phyloP scores from a whole-genome alignment of 177 flowering plant genomes.

The Vitis hybrid region DNA sequence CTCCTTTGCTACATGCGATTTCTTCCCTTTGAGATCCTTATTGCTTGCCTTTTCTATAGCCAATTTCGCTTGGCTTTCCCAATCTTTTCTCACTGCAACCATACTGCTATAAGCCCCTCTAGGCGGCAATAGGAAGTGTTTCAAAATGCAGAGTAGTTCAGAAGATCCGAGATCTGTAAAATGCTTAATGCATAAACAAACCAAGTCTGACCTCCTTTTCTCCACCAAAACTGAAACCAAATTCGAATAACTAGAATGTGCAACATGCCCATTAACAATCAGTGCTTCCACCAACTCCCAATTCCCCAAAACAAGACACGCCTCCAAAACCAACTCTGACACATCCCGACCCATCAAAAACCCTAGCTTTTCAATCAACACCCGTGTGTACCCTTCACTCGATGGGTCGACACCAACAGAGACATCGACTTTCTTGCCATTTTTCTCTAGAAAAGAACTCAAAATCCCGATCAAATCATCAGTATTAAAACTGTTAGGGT shows the following conservation, averaged over 20 bases:
- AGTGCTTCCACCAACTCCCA: constrained; percentile 67
- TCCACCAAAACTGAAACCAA: constrained; percentile 43
- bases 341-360: constrained; percentile 52
- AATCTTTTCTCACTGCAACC: constrained; percentile 51
- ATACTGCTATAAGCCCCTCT: constrained; percentile 33
- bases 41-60: constrained; percentile 49
- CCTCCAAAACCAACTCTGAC: constrained; percentile 49
- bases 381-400: constrained; percentile 21
- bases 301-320: constrained; percentile 49
- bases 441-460: constrained; percentile 45
- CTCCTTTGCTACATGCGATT: constrained; percentile 40
- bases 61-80: constrained; percentile 65
- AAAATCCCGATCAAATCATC: constrained; percentile 42
- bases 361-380: constrained; percentile 54
- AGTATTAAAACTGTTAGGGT: constrained; percentile 28
- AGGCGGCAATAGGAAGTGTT: constrained; percentile 55
- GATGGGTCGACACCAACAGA: constrained; percentile 19
- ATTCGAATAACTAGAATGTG: constrained; percentile 25
- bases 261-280: constrained; percentile 48
- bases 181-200: constrained; percentile 60
- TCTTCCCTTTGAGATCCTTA: constrained; percentile 20
- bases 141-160: constrained; percentile 60
- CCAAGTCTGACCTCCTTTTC: constrained; percentile 52
- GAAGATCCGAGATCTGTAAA: constrained; percentile 41
- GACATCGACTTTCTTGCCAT: constrained; percentile 27